Evolutionary conservation across 2,329 filamentous ascomycete genomes (phyloP).

Genomic region (Xylariales sp.): DNA sequence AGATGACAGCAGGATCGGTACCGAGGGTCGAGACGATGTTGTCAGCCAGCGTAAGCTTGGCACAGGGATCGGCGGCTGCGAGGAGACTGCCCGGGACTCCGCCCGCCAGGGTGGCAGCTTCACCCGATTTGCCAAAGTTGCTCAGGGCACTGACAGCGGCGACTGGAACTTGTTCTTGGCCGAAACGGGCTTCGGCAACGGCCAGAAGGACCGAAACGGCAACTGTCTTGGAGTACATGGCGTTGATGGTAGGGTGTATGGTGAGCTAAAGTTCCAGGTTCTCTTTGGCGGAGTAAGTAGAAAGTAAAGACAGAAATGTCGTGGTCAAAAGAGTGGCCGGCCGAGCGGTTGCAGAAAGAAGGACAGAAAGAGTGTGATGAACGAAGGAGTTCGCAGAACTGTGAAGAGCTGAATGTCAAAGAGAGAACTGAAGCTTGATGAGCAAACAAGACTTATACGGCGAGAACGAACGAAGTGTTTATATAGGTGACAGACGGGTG

Average conservation of each 20-base stretch:
- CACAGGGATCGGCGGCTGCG: constrained; percentile 61
- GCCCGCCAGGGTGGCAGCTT: constrained; percentile 60
- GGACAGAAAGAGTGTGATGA: constrained; percentile 27
- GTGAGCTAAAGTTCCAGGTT: constrained; percentile 8
- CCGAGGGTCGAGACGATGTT: constrained; percentile 59
- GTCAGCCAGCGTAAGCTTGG: constrained; percentile 61
- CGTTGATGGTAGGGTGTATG: constrained; percentile 18
- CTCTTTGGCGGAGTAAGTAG: constrained; percentile 7
- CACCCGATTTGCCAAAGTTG: constrained; percentile 52
- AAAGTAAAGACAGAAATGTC: background rate
- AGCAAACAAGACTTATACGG: constrained; percentile 12
- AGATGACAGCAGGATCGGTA: constrained; percentile 52
- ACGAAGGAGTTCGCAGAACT: constrained; percentile 36
- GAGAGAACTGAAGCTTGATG: constrained; percentile 15
- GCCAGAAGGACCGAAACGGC: constrained; percentile 38
- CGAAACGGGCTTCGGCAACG: constrained; percentile 52
- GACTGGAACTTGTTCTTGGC: constrained; percentile 58
- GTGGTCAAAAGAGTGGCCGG: constrained; percentile 16
- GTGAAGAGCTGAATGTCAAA: constrained; percentile 22
- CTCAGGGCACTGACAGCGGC: constrained; percentile 47
- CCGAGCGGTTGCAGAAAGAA: constrained; percentile 25
- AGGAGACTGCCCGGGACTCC: constrained; percentile 57
- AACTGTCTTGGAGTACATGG: constrained; percentile 39
- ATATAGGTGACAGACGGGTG: constrained; percentile 4
- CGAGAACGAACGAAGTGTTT: constrained; percentile 11